Base-by-base conservation (phyloP, 1,284 basidiomycete species). In the Sphagnurus paluster region DNA sequence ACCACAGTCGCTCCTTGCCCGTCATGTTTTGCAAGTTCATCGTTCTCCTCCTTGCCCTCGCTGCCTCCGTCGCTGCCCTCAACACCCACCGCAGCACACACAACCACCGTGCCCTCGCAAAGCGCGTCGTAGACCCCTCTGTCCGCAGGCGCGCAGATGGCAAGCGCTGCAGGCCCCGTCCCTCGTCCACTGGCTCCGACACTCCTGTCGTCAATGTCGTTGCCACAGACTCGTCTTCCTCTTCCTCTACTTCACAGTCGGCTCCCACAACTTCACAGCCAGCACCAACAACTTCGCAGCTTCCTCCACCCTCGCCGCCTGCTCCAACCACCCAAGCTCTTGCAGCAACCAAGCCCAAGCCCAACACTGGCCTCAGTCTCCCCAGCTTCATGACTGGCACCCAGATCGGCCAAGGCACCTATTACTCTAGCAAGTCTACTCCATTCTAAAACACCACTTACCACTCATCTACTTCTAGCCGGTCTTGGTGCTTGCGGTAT, bases 401-500 rank as follows among this genome's bases (percentile, higher is more conserved):
- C 2, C 75, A 82, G 52, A 55, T 50, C 2, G 84, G 84, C 17
- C 60, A 82, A 53, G 82, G 70, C 39, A 86, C 83, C 14, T 86
- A 57, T 61, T 88, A 80, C 53, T 55, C 50, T 29, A 66, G 70
- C 68, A 48, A 34, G 66, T 61, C n/a, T 23, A 19, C 23, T 21
- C 30, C 20, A 23, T 37, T 17, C 14, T 4, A 30, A 44, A 4
- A 21, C 7, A 41, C 36, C 6, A 21, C 39, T 29, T 26, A 28
- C 14, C 23, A 20, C 41, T 38, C 34, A 24, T 44, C 38, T 37
- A 39, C 53, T 23, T 47, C 51, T 28, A 70, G 52, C 78, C 44
- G 87, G 85, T 46, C 75, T 89, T 28, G 84, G 83, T 42, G 78
- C 87, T 8, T 90, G 87, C 60, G 87, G 87, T 37, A 71, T 76